A percentile compares a stretch with the other conserved stretches of the same genome.
Evolutionary conservation across 495 filamentous ascomycete species (phyloP).

Genomic region (Xylaria acuta): DNA sequence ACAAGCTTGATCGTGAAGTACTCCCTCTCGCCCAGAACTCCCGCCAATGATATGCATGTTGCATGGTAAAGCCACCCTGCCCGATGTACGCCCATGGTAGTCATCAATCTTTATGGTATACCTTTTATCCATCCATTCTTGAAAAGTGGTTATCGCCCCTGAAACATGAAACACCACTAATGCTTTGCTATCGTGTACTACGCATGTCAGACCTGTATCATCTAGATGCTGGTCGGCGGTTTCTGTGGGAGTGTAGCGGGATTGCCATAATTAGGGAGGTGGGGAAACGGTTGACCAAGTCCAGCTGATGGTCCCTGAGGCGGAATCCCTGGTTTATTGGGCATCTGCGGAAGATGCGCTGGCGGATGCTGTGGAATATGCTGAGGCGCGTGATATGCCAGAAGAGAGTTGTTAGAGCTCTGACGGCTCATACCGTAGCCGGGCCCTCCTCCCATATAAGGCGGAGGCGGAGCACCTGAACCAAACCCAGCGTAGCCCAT

Average conservation of each 20-base stretch:
- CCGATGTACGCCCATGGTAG: constrained; percentile 39
- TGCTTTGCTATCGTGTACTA: constrained; percentile 40
- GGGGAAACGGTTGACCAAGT: constrained; percentile 48
- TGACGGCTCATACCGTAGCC: constrained; percentile 61
- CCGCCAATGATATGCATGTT: constrained; percentile 40
- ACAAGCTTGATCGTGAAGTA: constrained; percentile 27
- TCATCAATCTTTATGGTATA: constrained; percentile 37
- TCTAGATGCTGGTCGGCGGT: constrained; percentile 53
- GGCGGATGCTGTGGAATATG: constrained; percentile 44
- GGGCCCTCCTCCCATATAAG: constrained; percentile 41
- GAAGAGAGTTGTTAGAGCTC: constrained; percentile 59
- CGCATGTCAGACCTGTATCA: constrained; percentile 31
- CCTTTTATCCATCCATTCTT: constrained; percentile 40
- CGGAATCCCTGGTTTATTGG: constrained; percentile 43
- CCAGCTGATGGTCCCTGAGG: constrained; percentile 38
- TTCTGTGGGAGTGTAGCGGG: constrained; percentile 63
- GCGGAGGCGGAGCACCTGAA: constrained; percentile 48
- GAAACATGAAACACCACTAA: constrained; percentile 43
- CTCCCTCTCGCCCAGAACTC: constrained; percentile 37
- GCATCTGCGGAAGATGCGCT: constrained; percentile 43
- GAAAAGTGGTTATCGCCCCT: constrained; percentile 29
- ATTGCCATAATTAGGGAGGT: constrained; percentile 62
- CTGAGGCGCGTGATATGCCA: constrained; percentile 50
- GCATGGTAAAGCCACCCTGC: constrained; percentile 31
- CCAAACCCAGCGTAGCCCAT: constrained; percentile 50